Evolutionary conservation across 768 basidiomycete species (phyloP).

Genomic region (Rhodotorula kratochvilovae): DNA sequence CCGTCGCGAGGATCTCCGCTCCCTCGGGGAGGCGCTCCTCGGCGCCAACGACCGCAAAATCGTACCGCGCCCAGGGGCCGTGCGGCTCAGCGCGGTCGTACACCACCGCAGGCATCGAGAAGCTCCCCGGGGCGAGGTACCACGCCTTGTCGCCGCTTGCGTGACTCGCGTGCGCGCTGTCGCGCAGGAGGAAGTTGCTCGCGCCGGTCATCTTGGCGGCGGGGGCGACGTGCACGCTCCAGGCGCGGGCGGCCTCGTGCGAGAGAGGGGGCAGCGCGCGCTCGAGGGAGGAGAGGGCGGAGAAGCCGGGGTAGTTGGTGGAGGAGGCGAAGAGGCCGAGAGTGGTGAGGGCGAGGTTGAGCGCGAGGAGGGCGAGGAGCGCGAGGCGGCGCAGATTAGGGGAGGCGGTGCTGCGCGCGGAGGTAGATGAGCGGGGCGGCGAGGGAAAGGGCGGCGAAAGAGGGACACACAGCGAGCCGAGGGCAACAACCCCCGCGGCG

Average conservation of each 20-base stretch:
- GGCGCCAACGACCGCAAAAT: constrained; percentile 7
- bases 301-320: constrained; percentile 84
- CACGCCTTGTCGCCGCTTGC: constrained; percentile 17
- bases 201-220: constrained; percentile 85
- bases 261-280: constrained; percentile 35
- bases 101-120: constrained; percentile 52
- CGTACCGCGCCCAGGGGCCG: not conserved
- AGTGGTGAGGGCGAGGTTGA: constrained; percentile 58
- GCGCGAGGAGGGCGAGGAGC: constrained; percentile 52
- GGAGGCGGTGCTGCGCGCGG: constrained; percentile 11
- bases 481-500: constrained; percentile 54
- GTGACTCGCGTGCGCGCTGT: constrained; percentile 43
- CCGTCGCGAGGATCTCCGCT: not conserved
- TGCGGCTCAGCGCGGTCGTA: constrained; percentile 74
- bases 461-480: constrained; percentile 61
- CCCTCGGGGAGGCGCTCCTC: not conserved
- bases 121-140: constrained; percentile 11
- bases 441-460: not conserved
- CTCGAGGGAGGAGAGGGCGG: constrained; percentile 65
- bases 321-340: constrained; percentile 60
- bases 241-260: not conserved
- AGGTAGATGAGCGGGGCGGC: not conserved
- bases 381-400: constrained; percentile 7
- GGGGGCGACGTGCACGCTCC: constrained; percentile 72
- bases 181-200: constrained; percentile 67